Evolutionary conservation across 2,329 filamentous ascomycete species (phyloP), one percentile per base, ranked within the genome.

Genomic region (Volutella citrinella): DNA sequence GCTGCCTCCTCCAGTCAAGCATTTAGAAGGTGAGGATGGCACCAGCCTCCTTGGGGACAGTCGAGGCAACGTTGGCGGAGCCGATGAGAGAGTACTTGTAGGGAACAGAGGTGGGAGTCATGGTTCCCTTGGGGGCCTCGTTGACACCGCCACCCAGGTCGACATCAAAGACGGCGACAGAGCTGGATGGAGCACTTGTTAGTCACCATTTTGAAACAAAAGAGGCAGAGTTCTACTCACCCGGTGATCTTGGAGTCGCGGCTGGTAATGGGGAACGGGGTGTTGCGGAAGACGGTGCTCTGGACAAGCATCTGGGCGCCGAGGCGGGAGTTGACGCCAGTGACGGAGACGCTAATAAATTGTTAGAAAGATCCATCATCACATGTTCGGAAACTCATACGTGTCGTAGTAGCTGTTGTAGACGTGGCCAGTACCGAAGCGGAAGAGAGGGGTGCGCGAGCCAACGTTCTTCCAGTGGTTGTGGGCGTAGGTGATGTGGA

Each of bases 401-500:
- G n/a, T n/a, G n/a, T n/a, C n/a, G n/a, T n/a, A n/a, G n/a, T n/a
- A n/a, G n/a, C n/a, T n/a, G 46, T 57, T 59, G 40, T 57, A 61
- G 35, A 65, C 45, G 51, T 82, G 78, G 5, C 66, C 76, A 7
- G 74, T 81, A 6, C 78, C 79, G 57, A 82, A 82, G 40, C 78
- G 74, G 48, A 80, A 54, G 4, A 69, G 74, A 1, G 79, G 79
- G 0, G 62, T 64, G 34, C 78, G 78, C 11, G 73, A 78, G 63
- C 79, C 74, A 42, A 81, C 59, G 59, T 81, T 80, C 40, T 59
- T 47, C 63, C 67, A 81, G 64, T 76, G 66, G 68, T 82, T 82
- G 61, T 79, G 72, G 57, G 68, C 66, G 51, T 78, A 78, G 16
- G 78, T 82, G 15, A 82, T 63, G 43, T 63, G 71, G 12, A 82